Base-by-base conservation (phyloP, 306 rosid species). In the Glycine soja region DNA sequence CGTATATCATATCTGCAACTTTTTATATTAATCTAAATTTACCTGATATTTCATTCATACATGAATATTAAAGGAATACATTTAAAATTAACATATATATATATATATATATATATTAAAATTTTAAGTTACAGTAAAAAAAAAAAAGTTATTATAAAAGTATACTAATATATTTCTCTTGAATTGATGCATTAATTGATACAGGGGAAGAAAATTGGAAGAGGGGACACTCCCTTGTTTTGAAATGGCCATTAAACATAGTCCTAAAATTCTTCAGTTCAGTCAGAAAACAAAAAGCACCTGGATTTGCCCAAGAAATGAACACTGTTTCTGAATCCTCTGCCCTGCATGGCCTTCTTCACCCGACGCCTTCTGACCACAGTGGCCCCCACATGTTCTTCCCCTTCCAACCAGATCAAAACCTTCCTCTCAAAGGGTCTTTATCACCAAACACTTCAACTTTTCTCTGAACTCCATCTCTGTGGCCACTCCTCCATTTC, bases 351-450 rank as follows among this genome's bases (percentile, higher is more conserved):
- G 78, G 48, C 83, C 80, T 42, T 83, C 79, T 52, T 79, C 16
- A 82, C 53, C 51, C 53, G 74, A 62, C 24, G 77, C 9, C 42
- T 84, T 47, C 5, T 69, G 14, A 36, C 86, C 2, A 64, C 74
- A 53, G 9, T 74, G 4, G 13, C 19, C 66, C 76, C 78, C 71
- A 45, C 78, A 66, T 40, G 14, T 65, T n/a, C 30, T 64, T 71
- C 75, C 45, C 78, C 74, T 77, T 80, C 61, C 71, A 48, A 82
- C 46, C 83, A 59, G 2, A 90, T 90, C 77, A 90, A 81, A 77
- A 76, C 16, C 40, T 84, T 90, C 15, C 84, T 92, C 53, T 86
- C 84, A 46, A 71, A 82, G 74, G 89, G 87, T 76, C 82, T 84
- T 9, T 76, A 80, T 58, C 45, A 84, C 64, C 87, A 86, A 30